These are phyloP conservation scores for Aspergillus cavernicola DNA, from an alignment of 495 filamentous ascomycete genomes.

Conservation along the genomic window DNA sequence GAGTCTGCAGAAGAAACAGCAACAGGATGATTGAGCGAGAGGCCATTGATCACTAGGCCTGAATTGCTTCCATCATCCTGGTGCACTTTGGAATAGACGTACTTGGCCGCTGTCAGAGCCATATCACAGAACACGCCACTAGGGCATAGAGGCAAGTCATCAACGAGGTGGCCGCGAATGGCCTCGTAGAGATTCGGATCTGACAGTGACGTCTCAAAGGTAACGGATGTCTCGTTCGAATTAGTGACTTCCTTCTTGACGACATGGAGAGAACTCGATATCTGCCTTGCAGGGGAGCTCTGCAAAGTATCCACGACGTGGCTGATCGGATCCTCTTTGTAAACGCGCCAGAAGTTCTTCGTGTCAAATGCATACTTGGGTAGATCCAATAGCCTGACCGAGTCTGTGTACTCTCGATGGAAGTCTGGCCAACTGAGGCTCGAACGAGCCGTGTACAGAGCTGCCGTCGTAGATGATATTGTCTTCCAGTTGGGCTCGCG, in stretches of 20 bases:
- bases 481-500: too few species aligned
- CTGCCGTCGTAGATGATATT: too few species aligned
- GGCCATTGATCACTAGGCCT: not conserved
- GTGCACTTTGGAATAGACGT: too few species aligned
- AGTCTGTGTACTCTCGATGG: not conserved
- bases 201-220: not conserved
- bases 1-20: not conserved
- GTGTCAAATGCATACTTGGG: conserved; percentile 9
- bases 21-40: not conserved
- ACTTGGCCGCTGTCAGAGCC: not conserved
- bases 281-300: not conserved
- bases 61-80: not conserved
- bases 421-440: conserved; percentile 29
- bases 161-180: conserved; percentile 6
- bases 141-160: conserved; percentile 3
- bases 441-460: too few species aligned
- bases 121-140: conserved; percentile 6
- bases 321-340: not conserved
- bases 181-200: not conserved
- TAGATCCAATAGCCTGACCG: not conserved
- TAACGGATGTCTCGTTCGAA: not conserved
- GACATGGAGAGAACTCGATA: not conserved
- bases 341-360: conserved; percentile 3
- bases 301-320: too few species aligned
- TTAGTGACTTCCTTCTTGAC: not conserved